Base-by-base conservation (phyloP, 2,329 filamentous ascomycete genomes). In the Lachnellula subtilissima region DNA sequence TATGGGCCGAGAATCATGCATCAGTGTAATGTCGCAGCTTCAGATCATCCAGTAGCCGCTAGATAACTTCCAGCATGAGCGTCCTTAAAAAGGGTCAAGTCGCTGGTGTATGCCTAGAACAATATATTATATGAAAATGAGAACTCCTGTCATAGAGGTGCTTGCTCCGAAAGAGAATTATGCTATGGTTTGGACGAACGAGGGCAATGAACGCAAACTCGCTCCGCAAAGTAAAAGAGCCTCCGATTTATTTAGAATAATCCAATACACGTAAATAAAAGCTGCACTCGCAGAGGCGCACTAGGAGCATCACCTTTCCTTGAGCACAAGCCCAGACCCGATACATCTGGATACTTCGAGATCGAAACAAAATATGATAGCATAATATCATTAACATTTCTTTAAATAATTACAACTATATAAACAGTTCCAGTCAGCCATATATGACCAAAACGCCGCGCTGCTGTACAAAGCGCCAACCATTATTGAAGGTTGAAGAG, bases 1-100 rank as follows among this genome's bases (percentile, higher is more conserved):
- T 73, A 73, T 54, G 71, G 71, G 1, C 70, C 70, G 6, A 65
- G 71, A 15, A 64, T 72, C 42, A 73, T 73, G 71, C 71, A 73
- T 60, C 71, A 73, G 57, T 73, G 71, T 53, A 73, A 61, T 50
- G 50, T 61, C 17, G 57, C 59, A 37, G 59, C 59, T 37, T 59
- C 57, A n/a, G 59, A 61, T 54, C 59, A 61, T 50, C 59, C 59
- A 6, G 47, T 55, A 17, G 53, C 59, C 12, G 57, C 57, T 5
- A 12, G 19, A 11, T 11, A n/a, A 19, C 11, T 25, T 17, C 37
- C 37, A n/a, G 5, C 37, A 17, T 17, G 37, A 40, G 37, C 14
- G 17, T 40, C 14, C 15, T 5, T 15, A 17, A 17, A 40, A 8
- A 3, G 17, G 37, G 14, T 40, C 37, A 40, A 40, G 37, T 40